phyloP scores from a whole-genome alignment of 2,329 filamentous ascomycete species.

The Coniochaeta sp. region DNA sequence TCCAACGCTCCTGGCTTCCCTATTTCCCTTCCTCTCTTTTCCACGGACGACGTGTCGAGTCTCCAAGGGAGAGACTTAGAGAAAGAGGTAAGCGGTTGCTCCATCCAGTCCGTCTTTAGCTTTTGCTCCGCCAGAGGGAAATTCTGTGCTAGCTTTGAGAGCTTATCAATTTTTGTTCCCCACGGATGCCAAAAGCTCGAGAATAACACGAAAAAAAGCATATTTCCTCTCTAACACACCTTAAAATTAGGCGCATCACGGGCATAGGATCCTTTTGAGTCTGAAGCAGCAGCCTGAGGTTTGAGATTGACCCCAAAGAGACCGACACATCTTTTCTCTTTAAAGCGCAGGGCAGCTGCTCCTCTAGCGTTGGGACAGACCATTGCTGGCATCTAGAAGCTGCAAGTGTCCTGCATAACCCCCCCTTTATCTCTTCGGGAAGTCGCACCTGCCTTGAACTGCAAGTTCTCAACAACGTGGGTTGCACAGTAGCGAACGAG shows the following conservation, averaged over 20 bases:
- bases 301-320: neutral
- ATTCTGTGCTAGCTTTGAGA: neutral
- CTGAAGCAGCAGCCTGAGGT: neutral
- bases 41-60: slow-evolving; percentile 4
- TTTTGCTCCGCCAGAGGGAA: neutral
- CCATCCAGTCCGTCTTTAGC: neutral
- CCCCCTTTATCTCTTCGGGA: neutral
- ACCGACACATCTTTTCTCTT: neutral
- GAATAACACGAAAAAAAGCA: neutral
- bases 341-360: neutral
- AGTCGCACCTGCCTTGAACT: neutral
- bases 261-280: neutral
- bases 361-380: neutral
- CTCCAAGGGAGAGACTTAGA: neutral
- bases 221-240: neutral
- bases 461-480: neutral
- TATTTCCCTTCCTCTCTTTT: slow-evolving; percentile 6
- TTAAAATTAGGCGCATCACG: neutral
- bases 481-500: neutral
- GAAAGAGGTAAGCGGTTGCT: neutral
- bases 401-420: neutral
- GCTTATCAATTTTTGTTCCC: neutral
- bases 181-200: neutral
- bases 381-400: neutral
- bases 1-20: slow-evolving; percentile 6